Evolutionary conservation across 2,329 filamentous ascomycete genomes (phyloP).

Genomic region (Neonectria magnoliae): DNA sequence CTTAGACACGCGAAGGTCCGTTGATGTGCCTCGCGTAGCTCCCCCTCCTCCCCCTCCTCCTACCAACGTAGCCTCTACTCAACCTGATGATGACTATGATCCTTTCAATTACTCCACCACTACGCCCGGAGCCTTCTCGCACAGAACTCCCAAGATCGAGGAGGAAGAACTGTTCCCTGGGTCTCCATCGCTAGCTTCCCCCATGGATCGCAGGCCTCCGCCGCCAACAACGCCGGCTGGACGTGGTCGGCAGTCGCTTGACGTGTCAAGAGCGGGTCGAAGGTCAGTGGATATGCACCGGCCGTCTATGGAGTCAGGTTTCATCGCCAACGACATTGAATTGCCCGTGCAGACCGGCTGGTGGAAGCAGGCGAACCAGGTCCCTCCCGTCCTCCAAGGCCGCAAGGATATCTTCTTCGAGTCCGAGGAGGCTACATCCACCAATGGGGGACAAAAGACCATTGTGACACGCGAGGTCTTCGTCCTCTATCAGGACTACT

Average conservation of each 20-base stretch:
- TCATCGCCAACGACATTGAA: constrained; percentile 89
- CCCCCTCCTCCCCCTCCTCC: constrained; percentile 70
- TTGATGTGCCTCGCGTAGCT: constrained; percentile 75
- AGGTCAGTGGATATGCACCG: constrained; percentile 80
- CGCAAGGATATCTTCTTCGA: constrained; percentile 87
- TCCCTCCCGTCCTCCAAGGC: constrained; percentile 84
- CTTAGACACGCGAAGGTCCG: constrained; percentile 67
- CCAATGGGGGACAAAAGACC: constrained; percentile 75
- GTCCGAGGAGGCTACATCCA: constrained; percentile 78
- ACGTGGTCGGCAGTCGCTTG: constrained; percentile 48
- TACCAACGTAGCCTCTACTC: constrained; percentile 56
- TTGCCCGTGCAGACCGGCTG: constrained; percentile 78
- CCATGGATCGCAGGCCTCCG: constrained; percentile 58
- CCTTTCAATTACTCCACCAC: constrained; percentile 66
- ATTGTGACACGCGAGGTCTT: constrained; percentile 83
- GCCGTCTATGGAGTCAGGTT: constrained; percentile 80
- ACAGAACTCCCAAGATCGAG: constrained; percentile 53
- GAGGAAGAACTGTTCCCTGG: constrained; percentile 61
- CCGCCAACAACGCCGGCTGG: constrained; percentile 48
- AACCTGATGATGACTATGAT: constrained; percentile 75
- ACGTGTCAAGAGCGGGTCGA: constrained; percentile 52
- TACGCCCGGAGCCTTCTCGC: constrained; percentile 44
- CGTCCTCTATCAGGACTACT: constrained; percentile 95
- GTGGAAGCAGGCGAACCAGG: constrained; percentile 85
- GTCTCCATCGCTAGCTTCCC: constrained; percentile 55